Evolutionary conservation across 2,329 filamentous ascomycete genomes (phyloP).

Genomic region (Phialophora expanda): DNA sequence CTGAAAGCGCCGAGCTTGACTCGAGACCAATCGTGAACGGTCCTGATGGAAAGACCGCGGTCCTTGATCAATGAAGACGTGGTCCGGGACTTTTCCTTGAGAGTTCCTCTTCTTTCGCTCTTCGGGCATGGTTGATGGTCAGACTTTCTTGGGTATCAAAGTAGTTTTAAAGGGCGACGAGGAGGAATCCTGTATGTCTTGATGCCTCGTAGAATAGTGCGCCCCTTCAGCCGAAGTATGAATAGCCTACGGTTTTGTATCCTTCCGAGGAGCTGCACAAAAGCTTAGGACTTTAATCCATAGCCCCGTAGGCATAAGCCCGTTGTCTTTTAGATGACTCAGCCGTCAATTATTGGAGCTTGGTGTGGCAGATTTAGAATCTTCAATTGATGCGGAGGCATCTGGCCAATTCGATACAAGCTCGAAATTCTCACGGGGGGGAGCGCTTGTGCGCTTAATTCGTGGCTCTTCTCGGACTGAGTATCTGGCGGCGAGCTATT

Average conservation of each 20-base stretch:
- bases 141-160: neutral
- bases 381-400: neutral
- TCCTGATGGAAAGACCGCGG: slow-evolving; percentile 9
- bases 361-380: too few species aligned
- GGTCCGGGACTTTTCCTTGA: slow-evolving; percentile 17
- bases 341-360: too few species aligned
- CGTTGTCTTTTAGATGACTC: too few species aligned
- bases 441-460: neutral
- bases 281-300: too few species aligned
- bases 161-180: neutral
- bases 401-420: neutral
- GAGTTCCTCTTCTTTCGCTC: slow-evolving; percentile 15
- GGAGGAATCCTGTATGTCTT: too few species aligned
- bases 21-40: slow-evolving; percentile 23
- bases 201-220: too few species aligned
- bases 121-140: slow-evolving; percentile 11
- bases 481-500: neutral
- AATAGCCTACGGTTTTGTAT: too few species aligned
- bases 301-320: too few species aligned
- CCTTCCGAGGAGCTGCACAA: too few species aligned
- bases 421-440: neutral
- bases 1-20: slow-evolving; percentile 29
- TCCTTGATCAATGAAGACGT: slow-evolving; percentile 28
- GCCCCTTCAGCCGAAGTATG: too few species aligned
- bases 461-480: neutral